Base-by-base conservation (phyloP, 1,284 basidiomycete species). In the Cutaneotrichosporon sp. region DNA sequence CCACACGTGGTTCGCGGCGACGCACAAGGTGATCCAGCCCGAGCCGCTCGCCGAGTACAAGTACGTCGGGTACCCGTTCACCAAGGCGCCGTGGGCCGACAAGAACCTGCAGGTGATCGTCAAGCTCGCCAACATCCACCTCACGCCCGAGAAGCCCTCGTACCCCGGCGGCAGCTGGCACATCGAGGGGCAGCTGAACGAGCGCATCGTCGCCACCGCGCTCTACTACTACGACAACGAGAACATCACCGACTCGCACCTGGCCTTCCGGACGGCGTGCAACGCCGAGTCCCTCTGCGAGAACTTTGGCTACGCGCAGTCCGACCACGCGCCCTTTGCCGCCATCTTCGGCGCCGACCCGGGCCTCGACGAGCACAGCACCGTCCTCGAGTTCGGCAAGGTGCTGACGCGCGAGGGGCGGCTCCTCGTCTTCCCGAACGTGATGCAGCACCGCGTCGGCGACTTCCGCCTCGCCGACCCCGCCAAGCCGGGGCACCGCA, bases 151-250 rank as follows among this genome's bases (percentile, higher is more conserved):
- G 18, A 61, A 61, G 31, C 63, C 63, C 3, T 9, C 24, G 8
- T 64, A 64, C 49, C 22, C 18, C 8, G 63, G 63, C 27, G 59
- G 63, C 2, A 25, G 24, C 22, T 61, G 59, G 63, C 63, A 64
- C 31, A 33, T 64, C 8, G 63, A 64, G 53, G 63, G 63, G 2
- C 45, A 34, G 46, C 38, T 58, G 27, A 64, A 64, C 53, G 63
- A 64, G 53, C 63, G 56, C 31, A 64, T 64, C 46, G 25, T 8
- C 34, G 59, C 59, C 16, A 64, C 59, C 5, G 59, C 56, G 3
- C 59, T 64, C 25, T 64, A 58, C 56, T 64, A 64, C 49, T 64
- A 64, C 49, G 63, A 61, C 63, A 46, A 46, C 27, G 47, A 55
- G 16, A 64, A 64, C 59, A 54, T 64, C 22, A 64, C 59, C n/a